phyloP scores from a whole-genome alignment of 768 basidiomycete genomes.

The Podaxis rugospora region DNA sequence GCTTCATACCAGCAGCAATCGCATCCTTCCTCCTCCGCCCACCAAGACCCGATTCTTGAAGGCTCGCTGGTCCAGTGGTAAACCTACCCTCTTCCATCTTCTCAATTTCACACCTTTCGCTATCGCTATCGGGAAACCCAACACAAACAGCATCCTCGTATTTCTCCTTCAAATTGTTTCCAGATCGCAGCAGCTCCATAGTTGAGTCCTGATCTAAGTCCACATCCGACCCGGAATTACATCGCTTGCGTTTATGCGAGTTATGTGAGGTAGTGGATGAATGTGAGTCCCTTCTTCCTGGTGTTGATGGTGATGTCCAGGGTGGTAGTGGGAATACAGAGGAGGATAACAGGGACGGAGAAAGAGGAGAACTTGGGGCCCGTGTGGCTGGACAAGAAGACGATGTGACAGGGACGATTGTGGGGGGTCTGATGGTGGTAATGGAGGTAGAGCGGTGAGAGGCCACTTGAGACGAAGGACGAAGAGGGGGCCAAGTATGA shows the following conservation, averaged over 20 bases:
- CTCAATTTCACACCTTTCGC: background rate
- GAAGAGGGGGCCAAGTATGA: slow-evolving; percentile 13
- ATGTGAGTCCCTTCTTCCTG: background rate
- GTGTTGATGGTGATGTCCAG: background rate
- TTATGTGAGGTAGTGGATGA: background rate
- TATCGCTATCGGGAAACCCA: slow-evolving; percentile 1
- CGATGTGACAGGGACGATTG: slow-evolving; percentile 12
- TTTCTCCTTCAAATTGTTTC: background rate
- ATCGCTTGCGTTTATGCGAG: slow-evolving; percentile 10
- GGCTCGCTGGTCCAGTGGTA: background rate
- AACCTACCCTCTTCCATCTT: background rate
- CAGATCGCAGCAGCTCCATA: background rate
- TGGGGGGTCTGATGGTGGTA: slow-evolving; percentile 11
- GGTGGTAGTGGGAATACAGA: background rate
- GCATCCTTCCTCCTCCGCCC: background rate
- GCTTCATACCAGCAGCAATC: background rate
- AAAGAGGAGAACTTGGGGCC: background rate
- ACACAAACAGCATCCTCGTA: background rate
- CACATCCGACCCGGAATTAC: slow-evolving; percentile 9
- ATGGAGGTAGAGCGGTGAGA: slow-evolving; percentile 10
- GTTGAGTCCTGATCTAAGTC: background rate
- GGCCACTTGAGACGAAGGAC: slow-evolving; percentile 6
- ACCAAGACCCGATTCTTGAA: background rate
- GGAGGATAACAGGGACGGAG: background rate
- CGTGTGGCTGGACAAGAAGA: background rate